Evolutionary conservation across 495 filamentous ascomycete species (phyloP), one percentile per base, ranked within the genome.

Genomic region (Talaromyces proteolyticus): DNA sequence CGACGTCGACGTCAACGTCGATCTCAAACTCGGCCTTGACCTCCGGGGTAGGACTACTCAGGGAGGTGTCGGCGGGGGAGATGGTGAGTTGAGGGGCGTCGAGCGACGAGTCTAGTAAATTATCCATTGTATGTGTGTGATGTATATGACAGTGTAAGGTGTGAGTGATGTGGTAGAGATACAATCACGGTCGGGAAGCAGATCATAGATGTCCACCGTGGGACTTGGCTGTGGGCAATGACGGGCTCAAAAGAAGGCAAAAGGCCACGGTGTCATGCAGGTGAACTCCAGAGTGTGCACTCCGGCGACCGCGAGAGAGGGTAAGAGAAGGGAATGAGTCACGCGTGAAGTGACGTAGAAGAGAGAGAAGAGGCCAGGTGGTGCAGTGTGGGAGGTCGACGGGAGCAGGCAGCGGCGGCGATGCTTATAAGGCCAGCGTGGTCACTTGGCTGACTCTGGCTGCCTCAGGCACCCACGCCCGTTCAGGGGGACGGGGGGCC

Each of bases 401-500:
- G 44, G 14, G 40, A 40, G 49, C 25, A 52, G 50, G 50, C 42
- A 45, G 50, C 53, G 56, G 36, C 24, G 61, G 52, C 57, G n/a
- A n/a, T 67, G 63, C 65, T 68, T 68, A 65, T 72, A 65, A 74
- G 68, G 70, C 68, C 68, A 72, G 62, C 66, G 67, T 72, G 70
- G 66, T 70, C 68, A 5, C 24, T 49, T 12, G 16, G 10, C 6
- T 6, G 5, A n/a, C 21, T 29, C 22, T 29, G 44, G n/a, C n/a
- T n/a, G n/a, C n/a, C n/a, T n/a, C n/a, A n/a, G n/a, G n/a, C n/a
- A n/a, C n/a, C n/a, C n/a, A n/a, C n/a, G 29, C 29, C 29, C 8
- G 8, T 34, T 34, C 4, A 1, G 8, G 4, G 29, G 29, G 29
- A 8, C 29, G 4, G 29, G 29, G 29, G 29, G 29, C 29, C 29